Base-by-base conservation (phyloP, 78 protist species). In the Dictyostelium citrinum region DNA sequence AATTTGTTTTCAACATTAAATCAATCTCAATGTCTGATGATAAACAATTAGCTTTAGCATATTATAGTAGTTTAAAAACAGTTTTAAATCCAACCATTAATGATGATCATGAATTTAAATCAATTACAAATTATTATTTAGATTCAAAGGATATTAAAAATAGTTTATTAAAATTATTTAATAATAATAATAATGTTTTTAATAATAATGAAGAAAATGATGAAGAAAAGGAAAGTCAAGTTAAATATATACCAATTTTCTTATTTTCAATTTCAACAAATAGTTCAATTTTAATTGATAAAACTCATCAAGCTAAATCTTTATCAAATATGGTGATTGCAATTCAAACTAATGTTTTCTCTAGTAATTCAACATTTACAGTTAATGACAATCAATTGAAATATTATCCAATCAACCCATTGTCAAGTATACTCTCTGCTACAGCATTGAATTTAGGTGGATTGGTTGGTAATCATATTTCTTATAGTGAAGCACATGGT, bases 201-300 rank as follows among this genome's bases (percentile, higher is more conserved):
- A 70, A 90, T 72, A 17, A 60, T 12, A 83, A 90, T 41, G 20
- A 71, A 3, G 27, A 35, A n/a, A 39, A 31, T 16, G 3, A 29
- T 2, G 72, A 3, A 27, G 72, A 64, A 9, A 3, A 24, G 27
- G 33, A 64, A 11, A 24, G 11, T 27, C 22, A 29, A 27, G 33
- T 84, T 7, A 90, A 83, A 71, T 83, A 90, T 51, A 90, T 90
- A 20, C 95, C 95, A 64, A 90, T 90, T 17, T 90, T 90, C 49
- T 29, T 90, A 81, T 90, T 90, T 35, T 90, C 95, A 35, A 20
- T 83, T 9, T 82, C 81, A 24, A 41, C 72, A n/a, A 78, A 51
- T 7, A 27, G 64, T 64, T 81, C 95, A 29, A 84, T 90, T n/a
- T 83, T 90, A 37, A 90, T 90, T 43, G 95, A 90, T 70, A 74